Base-by-base conservation (phyloP, 1,284 basidiomycete genomes). In the Sporisorium reilianum region DNA sequence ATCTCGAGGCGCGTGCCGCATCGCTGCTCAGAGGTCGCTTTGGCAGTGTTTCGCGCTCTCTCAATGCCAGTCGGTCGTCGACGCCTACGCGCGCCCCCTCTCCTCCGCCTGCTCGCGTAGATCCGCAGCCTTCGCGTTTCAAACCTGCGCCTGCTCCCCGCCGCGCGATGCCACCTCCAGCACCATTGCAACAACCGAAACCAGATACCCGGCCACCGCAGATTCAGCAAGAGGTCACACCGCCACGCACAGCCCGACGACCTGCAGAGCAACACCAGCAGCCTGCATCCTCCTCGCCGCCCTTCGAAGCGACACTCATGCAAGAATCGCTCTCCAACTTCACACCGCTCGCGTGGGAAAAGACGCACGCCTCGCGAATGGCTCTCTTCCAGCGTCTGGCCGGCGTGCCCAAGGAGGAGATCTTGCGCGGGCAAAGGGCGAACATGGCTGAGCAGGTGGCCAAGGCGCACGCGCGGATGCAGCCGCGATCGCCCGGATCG, bases 321-420 rank as follows among this genome's bases (percentile, higher is more conserved):
- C 44, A 62, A 22, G 60, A 75, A 25, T 63, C 74, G 23, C 65
- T 76, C 12, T 72, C 74, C 42, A 56, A 68, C 38, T 69, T 69
- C 26, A 60, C 65, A 8, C 69, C 61, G 12, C 65, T 63, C 14
- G 26, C 64, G 0, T 76, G 74, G 74, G 58, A 62, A 32, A 44
- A 41, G 9, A 30, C 49, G 6, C 22, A 45, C 7, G 48, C 22
- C 14, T 42, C 26, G 16, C 51, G 59, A 12, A 42, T 66, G 52
- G 55, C 65, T 0, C 26, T 68, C 9, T 65, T 62, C 36, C 60
- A 76, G 22, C 65, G 74, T 14, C 55, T 66, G 12, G 69, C 69
- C 2, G 74, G 74, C 3, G 11, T 64, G 18, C 48, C 62, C 2
- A 48, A 61, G 30, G 41, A 61, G 0, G 45, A 58, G 18, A 60